Conservation (phyloP, 2,329 filamentous ascomycete genomes). For the Pseudogymnoascus sp. region DNA sequence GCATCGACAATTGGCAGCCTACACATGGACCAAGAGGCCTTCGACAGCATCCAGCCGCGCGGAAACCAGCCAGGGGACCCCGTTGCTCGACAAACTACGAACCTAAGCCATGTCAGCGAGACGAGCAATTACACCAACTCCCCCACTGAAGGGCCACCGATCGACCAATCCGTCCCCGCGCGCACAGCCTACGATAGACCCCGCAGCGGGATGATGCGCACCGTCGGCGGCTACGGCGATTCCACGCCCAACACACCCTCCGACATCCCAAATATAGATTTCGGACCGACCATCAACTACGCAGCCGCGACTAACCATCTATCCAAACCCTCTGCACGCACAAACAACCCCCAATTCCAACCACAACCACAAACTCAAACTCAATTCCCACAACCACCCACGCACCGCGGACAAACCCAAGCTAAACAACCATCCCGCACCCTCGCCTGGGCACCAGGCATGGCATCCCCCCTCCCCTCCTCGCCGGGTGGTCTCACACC, state of each 20-base stretch:
- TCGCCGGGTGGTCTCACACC: conserved; percentile 52
- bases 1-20: background rate
- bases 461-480: conserved; percentile 41
- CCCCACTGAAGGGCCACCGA: conserved; percentile 53
- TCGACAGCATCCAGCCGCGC: background rate
- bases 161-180: conserved; percentile 23
- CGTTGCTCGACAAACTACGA: background rate
- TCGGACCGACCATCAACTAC: conserved; percentile 75
- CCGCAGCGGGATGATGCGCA: conserved; percentile 72
- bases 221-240: conserved; percentile 36
- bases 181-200: conserved; percentile 53
- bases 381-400: background rate
- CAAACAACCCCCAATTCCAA: background rate
- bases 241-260: background rate
- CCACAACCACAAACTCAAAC: background rate
- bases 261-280: conserved; percentile 63
- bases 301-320: conserved; percentile 14
- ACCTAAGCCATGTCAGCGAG: conserved; percentile 25
- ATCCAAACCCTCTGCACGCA: background rate
- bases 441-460: conserved; percentile 72
- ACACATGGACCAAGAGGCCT: background rate
- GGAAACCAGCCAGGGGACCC: background rate
- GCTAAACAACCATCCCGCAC: conserved; percentile 37
- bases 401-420: background rate
- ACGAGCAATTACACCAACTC: conserved; percentile 53